Base-by-base conservation (phyloP, 768 basidiomycete species). In the Candolleomyces eurysporus region DNA sequence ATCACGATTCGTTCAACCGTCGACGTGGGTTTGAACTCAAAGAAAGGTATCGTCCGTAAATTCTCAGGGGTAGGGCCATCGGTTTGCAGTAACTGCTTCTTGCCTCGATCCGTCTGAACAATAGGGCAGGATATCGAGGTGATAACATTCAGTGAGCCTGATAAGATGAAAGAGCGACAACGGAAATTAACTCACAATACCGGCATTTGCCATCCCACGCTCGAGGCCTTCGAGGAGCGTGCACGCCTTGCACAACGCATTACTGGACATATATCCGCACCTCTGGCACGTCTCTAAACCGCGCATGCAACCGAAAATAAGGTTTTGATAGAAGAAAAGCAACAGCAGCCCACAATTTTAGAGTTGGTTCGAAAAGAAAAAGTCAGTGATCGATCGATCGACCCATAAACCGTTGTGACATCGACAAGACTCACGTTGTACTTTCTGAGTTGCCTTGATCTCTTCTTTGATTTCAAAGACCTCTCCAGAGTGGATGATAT, bases 401-500 rank as follows among this genome's bases (percentile, higher is more conserved):
- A 43, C 14, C 19, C 31, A 58, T 30, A 51, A 31, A 50, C 61
- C 2, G 26, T 26, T 4, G 26, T 26, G 6, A 11, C 36, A 48
- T 57, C 42, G 43, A 31, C 36, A 22, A 54, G 31, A 79, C 90
- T 72, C 74, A 96, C 95, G 92, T 73, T 95, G 92, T 31, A 80
- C 73, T 71, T 94, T 94, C 72, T 94, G 91, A 0, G 84, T 83
- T 13, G 87, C 88, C 69, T 88, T 92, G n/a, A 96, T 84, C 64
- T 91, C 91, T 51, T 93, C 90, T 64, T 84, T 86, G 21, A 96
- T 78, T 70, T 94, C 92, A 67, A 95, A 95, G 1, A 91, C 89
- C 70, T 98, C 96, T 7, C 96, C 96, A 0, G 92, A 95, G 72
- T 97, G 94, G 31, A 98, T 97, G 62, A 98, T 96, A 72, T 99